Percentiles rank a stretch among this genome's conserved stretches.
These are phyloP conservation scores for Metschnikowia similis DNA, from an alignment of 805 yeast species.

Conservation along the genomic window DNA sequence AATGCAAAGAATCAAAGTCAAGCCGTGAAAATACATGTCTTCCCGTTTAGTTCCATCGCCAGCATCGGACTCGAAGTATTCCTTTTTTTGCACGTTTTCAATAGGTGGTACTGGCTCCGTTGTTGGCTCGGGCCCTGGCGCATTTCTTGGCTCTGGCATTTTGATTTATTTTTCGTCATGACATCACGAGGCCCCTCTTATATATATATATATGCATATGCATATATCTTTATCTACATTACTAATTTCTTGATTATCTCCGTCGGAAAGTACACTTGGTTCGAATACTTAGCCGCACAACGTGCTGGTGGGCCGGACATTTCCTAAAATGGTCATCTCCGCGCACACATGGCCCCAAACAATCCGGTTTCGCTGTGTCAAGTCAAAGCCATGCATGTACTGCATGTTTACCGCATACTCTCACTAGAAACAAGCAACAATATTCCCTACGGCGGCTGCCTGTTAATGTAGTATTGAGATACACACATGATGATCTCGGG, in stretches of 20 bases:
- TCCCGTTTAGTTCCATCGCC: constrained; percentile 40
- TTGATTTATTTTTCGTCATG: not conserved
- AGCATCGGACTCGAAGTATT: constrained; percentile 36
- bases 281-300: not conserved
- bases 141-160: not conserved
- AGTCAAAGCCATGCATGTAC: not conserved
- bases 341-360: not conserved
- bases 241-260: not conserved
- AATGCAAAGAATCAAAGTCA: constrained; percentile 22
- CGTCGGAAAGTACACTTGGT: not conserved
- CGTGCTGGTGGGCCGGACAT: not conserved
- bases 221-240: too few species aligned
- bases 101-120: not conserved
- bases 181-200: not conserved
- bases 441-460: not conserved
- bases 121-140: not conserved
- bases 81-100: not conserved
- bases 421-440: not conserved
- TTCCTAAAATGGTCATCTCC: not conserved
- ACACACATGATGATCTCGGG: too few species aligned
- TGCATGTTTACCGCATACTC: not conserved
- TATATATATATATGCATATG: not conserved
- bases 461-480: too few species aligned
- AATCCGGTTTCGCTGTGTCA: constrained; percentile 1
- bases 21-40: constrained; percentile 34